phyloP scores from a whole-genome alignment of 31 red algal genomes.

The Endocladia muricata region DNA sequence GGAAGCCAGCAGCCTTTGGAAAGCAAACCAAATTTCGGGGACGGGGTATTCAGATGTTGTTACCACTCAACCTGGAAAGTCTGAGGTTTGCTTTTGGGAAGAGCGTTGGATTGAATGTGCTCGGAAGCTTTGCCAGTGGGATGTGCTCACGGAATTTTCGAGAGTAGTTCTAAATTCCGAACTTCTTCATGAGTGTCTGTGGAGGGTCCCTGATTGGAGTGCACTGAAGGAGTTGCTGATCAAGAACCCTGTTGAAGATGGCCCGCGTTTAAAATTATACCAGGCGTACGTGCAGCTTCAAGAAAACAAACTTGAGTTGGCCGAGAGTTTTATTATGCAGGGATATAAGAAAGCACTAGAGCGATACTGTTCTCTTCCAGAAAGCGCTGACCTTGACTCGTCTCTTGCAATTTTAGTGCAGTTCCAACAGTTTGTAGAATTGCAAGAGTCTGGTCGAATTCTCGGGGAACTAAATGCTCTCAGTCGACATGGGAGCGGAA shows the following conservation, averaged over 20 bases:
- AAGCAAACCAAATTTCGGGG: background rate
- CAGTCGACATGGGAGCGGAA: constrained; percentile 40
- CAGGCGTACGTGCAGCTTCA: constrained; percentile 89
- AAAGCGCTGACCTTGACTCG: constrained; percentile 54
- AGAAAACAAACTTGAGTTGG: constrained; percentile 90
- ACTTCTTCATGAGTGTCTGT: constrained; percentile 93
- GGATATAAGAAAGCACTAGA: constrained; percentile 71
- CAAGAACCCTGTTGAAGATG: constrained; percentile 85
- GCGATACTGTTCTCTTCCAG: constrained; percentile 64
- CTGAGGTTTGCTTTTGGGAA: constrained; percentile 81
- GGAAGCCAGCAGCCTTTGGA: too few species aligned
- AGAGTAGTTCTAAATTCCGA: constrained; percentile 74
- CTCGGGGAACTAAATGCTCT: constrained; percentile 86
- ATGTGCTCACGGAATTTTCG: constrained; percentile 93
- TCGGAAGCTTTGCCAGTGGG: constrained; percentile 94
- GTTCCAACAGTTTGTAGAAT: constrained; percentile 95
- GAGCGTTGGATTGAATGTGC: constrained; percentile 96
- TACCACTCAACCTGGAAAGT: background rate
- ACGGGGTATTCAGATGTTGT: background rate
- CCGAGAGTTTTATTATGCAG: constrained; percentile 47
- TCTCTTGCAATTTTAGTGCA: constrained; percentile 48
- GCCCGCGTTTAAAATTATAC: constrained; percentile 79
- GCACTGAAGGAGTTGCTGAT: constrained; percentile 86
- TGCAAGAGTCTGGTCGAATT: constrained; percentile 90
- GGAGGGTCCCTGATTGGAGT: constrained; percentile 95